phyloP scores from a whole-genome alignment of 768 basidiomycete species.

The Porphyrellus cyaneotinctus region DNA sequence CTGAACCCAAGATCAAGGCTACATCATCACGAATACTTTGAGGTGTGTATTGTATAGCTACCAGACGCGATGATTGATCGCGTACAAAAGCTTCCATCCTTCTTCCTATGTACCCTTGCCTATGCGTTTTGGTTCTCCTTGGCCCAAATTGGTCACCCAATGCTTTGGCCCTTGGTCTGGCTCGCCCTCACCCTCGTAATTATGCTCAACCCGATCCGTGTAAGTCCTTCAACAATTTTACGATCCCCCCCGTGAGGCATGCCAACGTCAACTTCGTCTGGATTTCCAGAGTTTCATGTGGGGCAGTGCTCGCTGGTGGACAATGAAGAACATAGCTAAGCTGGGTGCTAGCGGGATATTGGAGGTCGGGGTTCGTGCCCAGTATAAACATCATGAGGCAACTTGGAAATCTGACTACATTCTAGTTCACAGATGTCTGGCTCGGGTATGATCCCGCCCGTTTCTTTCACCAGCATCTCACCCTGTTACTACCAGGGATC shows the following conservation, averaged over 20 bases:
- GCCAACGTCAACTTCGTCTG: slow-evolving; percentile 16
- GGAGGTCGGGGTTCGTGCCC: slow-evolving; percentile 60
- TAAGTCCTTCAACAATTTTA: slow-evolving; percentile 27
- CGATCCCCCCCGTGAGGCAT: not conserved
- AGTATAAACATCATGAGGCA: not conserved
- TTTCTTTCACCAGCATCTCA: slow-evolving; percentile 5
- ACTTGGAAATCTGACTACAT: slow-evolving; percentile 3
- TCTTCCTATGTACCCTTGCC: slow-evolving; percentile 71
- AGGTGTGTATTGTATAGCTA: slow-evolving; percentile 36
- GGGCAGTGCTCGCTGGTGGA: slow-evolving; percentile 63
- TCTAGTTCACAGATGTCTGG: slow-evolving; percentile 85
- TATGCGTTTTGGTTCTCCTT: slow-evolving; percentile 88
- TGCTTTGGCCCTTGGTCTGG: slow-evolving; percentile 82
- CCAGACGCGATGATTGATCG: not conserved
- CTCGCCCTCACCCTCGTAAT: slow-evolving; percentile 55
- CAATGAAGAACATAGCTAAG: slow-evolving; percentile 57
- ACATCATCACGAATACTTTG: slow-evolving; percentile 76
- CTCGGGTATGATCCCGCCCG: slow-evolving; percentile 54
- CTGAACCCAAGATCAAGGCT: slow-evolving; percentile 66
- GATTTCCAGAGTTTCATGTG: slow-evolving; percentile 40
- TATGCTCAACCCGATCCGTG: slow-evolving; percentile 72
- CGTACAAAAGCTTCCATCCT: slow-evolving; percentile 61
- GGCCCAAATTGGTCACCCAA: slow-evolving; percentile 59
- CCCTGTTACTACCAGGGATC: slow-evolving; percentile 49
- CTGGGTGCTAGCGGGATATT: slow-evolving; percentile 66